Evolutionary conservation across 2,329 filamentous ascomycete genomes (phyloP).

Genomic region (Penicillium thymicola): DNA sequence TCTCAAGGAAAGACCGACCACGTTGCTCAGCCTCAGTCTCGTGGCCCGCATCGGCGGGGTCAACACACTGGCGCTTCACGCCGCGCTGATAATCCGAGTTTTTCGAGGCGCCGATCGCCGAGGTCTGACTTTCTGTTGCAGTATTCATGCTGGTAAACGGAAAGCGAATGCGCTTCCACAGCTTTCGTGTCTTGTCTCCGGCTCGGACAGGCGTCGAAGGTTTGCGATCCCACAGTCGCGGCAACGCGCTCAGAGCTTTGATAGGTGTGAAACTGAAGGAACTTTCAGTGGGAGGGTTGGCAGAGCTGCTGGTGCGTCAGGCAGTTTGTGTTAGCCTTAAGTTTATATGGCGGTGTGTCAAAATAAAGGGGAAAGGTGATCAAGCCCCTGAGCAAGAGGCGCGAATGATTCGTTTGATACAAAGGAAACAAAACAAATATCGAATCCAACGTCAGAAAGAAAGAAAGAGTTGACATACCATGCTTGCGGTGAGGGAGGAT

Average conservation of each 20-base stretch:
- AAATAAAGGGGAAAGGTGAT: neutral
- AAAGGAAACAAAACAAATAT: neutral
- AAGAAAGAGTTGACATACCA: conserved; percentile 14
- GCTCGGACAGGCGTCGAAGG: conserved; percentile 41
- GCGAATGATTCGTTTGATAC: neutral
- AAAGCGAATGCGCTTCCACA: conserved; percentile 46
- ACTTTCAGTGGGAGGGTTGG: conserved; percentile 18
- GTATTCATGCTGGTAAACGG: conserved; percentile 36
- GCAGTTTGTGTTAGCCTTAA: conserved; percentile 13
- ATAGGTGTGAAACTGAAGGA: conserved; percentile 44
- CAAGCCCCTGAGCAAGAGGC: conserved; percentile 4
- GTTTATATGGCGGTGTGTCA: neutral
- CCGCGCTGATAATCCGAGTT: conserved; percentile 30
- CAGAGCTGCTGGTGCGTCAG: conserved; percentile 4
- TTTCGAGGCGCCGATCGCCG: conserved; percentile 35
- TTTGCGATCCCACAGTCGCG: conserved; percentile 46
- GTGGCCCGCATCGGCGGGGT: conserved; percentile 7
- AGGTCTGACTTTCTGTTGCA: conserved; percentile 22
- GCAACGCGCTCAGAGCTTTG: conserved; percentile 32
- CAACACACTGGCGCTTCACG: conserved; percentile 37
- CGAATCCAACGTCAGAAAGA: neutral
- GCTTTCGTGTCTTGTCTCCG: conserved; percentile 42
- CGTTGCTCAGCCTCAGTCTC: conserved; percentile 19
- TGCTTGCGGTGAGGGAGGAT: conserved; percentile 17
- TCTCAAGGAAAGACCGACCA: conserved; percentile 40